A percentile compares a stretch with the other conserved stretches of the same genome.
Conservation (phyloP, 495 filamentous ascomycete genomes). For the Xylaria nigripes region DNA sequence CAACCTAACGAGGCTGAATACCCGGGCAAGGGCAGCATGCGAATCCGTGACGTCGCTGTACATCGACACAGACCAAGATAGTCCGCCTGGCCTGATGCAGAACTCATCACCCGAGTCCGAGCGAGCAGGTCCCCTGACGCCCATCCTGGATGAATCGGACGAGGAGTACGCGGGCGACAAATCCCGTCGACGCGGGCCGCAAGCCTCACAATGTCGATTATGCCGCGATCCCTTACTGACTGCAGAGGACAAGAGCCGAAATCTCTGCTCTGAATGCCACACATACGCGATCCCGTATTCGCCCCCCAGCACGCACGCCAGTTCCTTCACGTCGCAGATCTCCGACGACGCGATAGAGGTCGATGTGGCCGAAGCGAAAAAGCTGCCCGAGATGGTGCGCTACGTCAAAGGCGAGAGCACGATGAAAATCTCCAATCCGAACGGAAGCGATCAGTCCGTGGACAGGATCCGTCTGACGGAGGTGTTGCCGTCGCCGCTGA, state of each 20-base stretch:
- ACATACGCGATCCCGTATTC: conserved; percentile 3
- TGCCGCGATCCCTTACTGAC: conserved; percentile 6
- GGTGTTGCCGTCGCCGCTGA: not conserved
- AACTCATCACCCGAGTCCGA: conserved; percentile 7
- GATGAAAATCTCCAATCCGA: too few species aligned
- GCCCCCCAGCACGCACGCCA: not conserved
- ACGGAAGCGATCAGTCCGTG: not conserved
- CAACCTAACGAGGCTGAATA: not conserved
- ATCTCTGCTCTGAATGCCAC: conserved; percentile 19
- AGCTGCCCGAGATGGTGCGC: not conserved
- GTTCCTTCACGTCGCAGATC: not conserved
- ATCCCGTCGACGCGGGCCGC: not conserved
- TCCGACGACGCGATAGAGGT: not conserved
- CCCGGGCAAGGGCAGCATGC: not conserved
- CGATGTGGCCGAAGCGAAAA: not conserved
- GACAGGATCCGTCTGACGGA: not conserved
- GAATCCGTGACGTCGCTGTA: not conserved
- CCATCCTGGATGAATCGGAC: too few species aligned
- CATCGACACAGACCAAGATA: not conserved
- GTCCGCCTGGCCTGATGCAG: not conserved
- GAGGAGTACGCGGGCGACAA: too few species aligned
- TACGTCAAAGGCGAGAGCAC: not conserved
- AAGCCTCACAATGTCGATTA: conserved; percentile 29
- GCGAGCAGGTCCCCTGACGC: not conserved
- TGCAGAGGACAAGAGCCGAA: conserved; percentile 9